These are phyloP conservation scores for Chrysoporthe cubensis DNA, from an alignment of 2,329 filamentous ascomycete species.

Conservation along the genomic window DNA sequence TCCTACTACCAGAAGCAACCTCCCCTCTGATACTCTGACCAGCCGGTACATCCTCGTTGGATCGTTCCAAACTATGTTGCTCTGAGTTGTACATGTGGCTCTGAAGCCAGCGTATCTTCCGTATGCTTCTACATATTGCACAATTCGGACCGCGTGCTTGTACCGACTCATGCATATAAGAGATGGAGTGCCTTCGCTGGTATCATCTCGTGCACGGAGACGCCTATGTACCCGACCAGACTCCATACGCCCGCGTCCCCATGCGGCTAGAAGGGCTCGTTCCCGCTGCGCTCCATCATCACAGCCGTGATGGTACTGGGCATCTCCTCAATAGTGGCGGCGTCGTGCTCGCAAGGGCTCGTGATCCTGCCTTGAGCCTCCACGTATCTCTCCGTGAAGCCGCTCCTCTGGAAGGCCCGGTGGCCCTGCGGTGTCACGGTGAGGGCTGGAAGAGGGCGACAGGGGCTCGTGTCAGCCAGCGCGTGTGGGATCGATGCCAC, in stretches of 20 bases:
- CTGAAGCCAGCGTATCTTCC: too few species aligned
- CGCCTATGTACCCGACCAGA: not conserved
- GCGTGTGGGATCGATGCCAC: too few species aligned
- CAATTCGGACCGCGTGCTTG: too few species aligned
- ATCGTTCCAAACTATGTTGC: too few species aligned
- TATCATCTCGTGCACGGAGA: not conserved
- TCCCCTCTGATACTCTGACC: too few species aligned
- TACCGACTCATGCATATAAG: not conserved
- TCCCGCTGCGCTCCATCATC: conserved; percentile 22
- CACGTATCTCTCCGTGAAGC: conserved; percentile 18
- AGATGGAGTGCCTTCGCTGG: not conserved
- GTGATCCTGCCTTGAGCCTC: not conserved
- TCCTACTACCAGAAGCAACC: too few species aligned
- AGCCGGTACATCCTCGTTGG: too few species aligned
- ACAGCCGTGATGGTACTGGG: conserved; percentile 1
- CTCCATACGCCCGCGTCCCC: not conserved
- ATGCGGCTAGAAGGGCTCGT: not conserved
- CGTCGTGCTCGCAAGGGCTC: not conserved
- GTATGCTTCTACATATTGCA: too few species aligned
- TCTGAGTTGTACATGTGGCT: too few species aligned
- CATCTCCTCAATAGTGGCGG: not conserved
- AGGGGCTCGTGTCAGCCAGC: not conserved
- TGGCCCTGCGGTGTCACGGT: conserved; percentile 20
- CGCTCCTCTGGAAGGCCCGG: conserved; percentile 20
- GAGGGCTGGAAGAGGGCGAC: conserved; percentile 14